phyloP scores from a whole-genome alignment of 2,329 filamentous ascomycete genomes.

The Paecilomyces sp. region DNA sequence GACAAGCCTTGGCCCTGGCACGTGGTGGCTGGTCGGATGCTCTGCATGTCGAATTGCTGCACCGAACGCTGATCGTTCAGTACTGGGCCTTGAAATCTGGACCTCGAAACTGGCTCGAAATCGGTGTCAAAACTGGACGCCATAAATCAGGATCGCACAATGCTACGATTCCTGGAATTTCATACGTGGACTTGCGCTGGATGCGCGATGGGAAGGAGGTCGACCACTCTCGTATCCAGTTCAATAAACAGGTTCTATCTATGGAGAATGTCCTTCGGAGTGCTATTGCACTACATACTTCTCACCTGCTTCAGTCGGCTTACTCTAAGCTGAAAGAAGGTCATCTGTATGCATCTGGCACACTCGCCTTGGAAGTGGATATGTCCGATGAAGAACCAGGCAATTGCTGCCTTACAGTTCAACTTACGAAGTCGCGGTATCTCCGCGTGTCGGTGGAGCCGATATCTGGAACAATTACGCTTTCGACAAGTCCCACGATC shows the following conservation, averaged over 20 bases:
- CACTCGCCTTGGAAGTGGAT: slow-evolving; percentile 52
- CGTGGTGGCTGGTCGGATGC: slow-evolving; percentile 70
- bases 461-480: slow-evolving; percentile 66
- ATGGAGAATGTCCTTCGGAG: slow-evolving; percentile 66
- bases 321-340: slow-evolving; percentile 53
- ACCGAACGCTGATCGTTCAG: slow-evolving; percentile 76
- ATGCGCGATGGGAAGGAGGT: slow-evolving; percentile 75
- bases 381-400: slow-evolving; percentile 56
- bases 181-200: slow-evolving; percentile 57
- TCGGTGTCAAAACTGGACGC: slow-evolving; percentile 55
- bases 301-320: slow-evolving; percentile 62
- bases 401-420: slow-evolving; percentile 61
- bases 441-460: slow-evolving; percentile 65
- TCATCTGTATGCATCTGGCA: slow-evolving; percentile 54
- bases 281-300: slow-evolving; percentile 68
- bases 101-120: slow-evolving; percentile 82
- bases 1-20: slow-evolving; percentile 66
- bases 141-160: slow-evolving; percentile 4
- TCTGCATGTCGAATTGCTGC: slow-evolving; percentile 69
- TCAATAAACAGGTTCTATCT: slow-evolving; percentile 63
- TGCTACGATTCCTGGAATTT: slow-evolving; percentile 11
- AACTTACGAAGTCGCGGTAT: slow-evolving; percentile 57
- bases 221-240: slow-evolving; percentile 56
- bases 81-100: slow-evolving; percentile 74
- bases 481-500: slow-evolving; percentile 58